Percentiles rank a stretch among this genome's conserved stretches.
These are phyloP conservation scores for Halophytophthora batemanensis DNA, from an alignment of 352 stramenopile species.

Conservation along the genomic window DNA sequence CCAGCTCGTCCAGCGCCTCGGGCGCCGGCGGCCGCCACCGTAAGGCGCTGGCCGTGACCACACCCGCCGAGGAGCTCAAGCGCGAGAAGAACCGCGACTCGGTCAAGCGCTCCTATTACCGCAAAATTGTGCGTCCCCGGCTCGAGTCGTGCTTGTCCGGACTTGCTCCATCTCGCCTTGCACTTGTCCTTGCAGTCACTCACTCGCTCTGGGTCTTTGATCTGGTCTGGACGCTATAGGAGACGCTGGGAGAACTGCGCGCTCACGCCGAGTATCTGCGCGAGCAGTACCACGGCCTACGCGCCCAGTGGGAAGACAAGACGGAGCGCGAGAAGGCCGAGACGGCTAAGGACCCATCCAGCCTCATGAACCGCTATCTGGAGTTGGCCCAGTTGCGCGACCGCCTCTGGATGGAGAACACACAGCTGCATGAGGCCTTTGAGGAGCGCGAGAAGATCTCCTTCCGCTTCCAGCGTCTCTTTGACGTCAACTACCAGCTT, in stretches of 20 bases:
- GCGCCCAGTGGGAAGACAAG: slow-evolving; percentile 40
- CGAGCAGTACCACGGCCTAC: slow-evolving; percentile 44
- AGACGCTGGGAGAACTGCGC: slow-evolving; percentile 44
- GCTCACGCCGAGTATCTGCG: slow-evolving; percentile 40
- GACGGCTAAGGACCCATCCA: slow-evolving; percentile 28
- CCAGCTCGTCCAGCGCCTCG: slow-evolving; percentile 15
- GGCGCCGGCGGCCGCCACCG: slow-evolving; percentile 18
- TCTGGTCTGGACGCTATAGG: slow-evolving; percentile 16
- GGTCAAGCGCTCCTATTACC: slow-evolving; percentile 51
- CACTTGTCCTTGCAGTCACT: too few species aligned
- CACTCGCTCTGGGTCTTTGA: too few species aligned
- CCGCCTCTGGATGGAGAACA: slow-evolving; percentile 50
- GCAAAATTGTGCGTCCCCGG: slow-evolving; percentile 36
- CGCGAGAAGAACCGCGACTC: slow-evolving; percentile 60
- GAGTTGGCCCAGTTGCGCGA: slow-evolving; percentile 42
- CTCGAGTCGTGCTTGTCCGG: background rate
- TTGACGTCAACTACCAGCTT: slow-evolving; percentile 58
- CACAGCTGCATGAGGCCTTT: slow-evolving; percentile 47
- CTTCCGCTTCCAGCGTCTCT: slow-evolving; percentile 50
- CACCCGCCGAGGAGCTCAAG: slow-evolving; percentile 34
- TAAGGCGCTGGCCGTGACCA: slow-evolving; percentile 25
- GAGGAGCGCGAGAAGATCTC: slow-evolving; percentile 52
- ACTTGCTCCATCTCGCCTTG: too few species aligned
- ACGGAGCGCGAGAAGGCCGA: slow-evolving; percentile 28
- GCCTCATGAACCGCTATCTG: slow-evolving; percentile 47